Evolutionary conservation across 2,329 filamentous ascomycete species (phyloP).

Genomic region (Chalaropsis thielavioides): DNA sequence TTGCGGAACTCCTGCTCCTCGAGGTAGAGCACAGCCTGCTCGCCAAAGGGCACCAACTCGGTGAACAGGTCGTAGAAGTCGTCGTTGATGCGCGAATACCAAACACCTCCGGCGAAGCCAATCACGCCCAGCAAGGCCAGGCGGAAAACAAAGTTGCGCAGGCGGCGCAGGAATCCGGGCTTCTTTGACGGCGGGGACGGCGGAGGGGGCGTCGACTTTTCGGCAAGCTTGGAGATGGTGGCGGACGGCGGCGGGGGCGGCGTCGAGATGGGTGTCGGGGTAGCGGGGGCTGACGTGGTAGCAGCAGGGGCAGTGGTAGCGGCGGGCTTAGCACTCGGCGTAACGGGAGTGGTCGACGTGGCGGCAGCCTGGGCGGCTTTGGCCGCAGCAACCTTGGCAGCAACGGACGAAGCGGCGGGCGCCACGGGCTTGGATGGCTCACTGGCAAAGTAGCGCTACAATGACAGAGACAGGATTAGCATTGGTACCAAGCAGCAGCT

Average conservation of each 20-base stretch:
- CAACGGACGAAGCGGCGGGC: slow-evolving; percentile 32
- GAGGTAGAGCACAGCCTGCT: slow-evolving; percentile 86
- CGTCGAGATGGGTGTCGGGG: neutral
- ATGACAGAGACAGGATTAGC: slow-evolving; percentile 5
- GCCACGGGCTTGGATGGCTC: slow-evolving; percentile 31
- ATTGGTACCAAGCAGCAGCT: neutral
- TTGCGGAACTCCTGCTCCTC: slow-evolving; percentile 89
- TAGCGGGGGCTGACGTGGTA: slow-evolving; percentile 19
- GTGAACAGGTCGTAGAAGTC: slow-evolving; percentile 99
- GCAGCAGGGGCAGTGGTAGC: neutral
- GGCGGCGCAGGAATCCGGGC: slow-evolving; percentile 54
- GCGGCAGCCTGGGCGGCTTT: slow-evolving; percentile 21
- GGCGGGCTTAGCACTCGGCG: slow-evolving; percentile 21
- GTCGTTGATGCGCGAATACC: slow-evolving; percentile 85
- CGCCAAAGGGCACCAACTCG: slow-evolving; percentile 86
- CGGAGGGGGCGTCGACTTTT: slow-evolving; percentile 22
- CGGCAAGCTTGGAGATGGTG: slow-evolving; percentile 17
- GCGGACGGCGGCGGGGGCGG: slow-evolving; percentile 27
- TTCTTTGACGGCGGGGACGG: slow-evolving; percentile 32
- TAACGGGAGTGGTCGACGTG: slow-evolving; percentile 21
- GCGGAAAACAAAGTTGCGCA: slow-evolving; percentile 64
- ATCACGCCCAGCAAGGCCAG: slow-evolving; percentile 61
- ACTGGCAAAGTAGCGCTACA: slow-evolving; percentile 43
- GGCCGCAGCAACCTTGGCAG: slow-evolving; percentile 21
- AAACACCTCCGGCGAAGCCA: slow-evolving; percentile 76